These are phyloP conservation scores for rapeseed (Brassica napus) DNA, from an alignment of 345 rosid species.

Conservation along the genomic window DNA sequence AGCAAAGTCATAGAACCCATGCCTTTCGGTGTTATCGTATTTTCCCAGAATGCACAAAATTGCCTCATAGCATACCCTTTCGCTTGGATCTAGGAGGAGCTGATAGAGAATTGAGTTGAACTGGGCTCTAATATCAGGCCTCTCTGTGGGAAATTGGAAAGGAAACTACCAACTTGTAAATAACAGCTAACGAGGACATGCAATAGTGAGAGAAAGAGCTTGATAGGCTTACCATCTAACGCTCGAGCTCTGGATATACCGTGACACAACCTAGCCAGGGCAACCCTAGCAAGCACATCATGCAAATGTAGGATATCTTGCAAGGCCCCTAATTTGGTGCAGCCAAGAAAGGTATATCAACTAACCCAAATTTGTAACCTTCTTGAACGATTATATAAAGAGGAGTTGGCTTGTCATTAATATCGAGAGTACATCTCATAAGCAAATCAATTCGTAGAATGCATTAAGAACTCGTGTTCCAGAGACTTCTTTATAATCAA, in stretches of 20 bases:
- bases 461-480: slow-evolving; percentile 7
- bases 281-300: slow-evolving; percentile 97
- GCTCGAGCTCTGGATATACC: slow-evolving; percentile 86
- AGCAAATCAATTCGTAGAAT: slow-evolving; percentile 7
- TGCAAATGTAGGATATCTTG: slow-evolving; percentile 98
- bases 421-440: slow-evolving; percentile 8
- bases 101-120: slow-evolving; percentile 93
- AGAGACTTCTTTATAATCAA: slow-evolving; percentile 12
- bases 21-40: slow-evolving; percentile 78
- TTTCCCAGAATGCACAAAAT: slow-evolving; percentile 89
- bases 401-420: slow-evolving; percentile 4
- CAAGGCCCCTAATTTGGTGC: slow-evolving; percentile 77
- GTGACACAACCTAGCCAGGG: slow-evolving; percentile 93
- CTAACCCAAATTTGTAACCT: slow-evolving; percentile 10
- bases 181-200: slow-evolving; percentile 9
- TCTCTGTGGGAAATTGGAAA: slow-evolving; percentile 54
- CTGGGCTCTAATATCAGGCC: slow-evolving; percentile 94
- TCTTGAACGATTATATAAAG: slow-evolving; percentile 4
- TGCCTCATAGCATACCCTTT: slow-evolving; percentile 98
- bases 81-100: slow-evolving; percentile 96
- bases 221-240: slow-evolving; percentile 72
- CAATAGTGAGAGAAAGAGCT: slow-evolving; percentile 22
- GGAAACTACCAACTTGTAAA: slow-evolving; percentile 28
- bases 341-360: slow-evolving; percentile 26
- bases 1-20: slow-evolving; percentile 24